Percentiles rank a stretch among this genome's conserved stretches.
Evolutionary conservation across 1,284 basidiomycete species (phyloP).

Genomic region (Ustilago trichophora): DNA sequence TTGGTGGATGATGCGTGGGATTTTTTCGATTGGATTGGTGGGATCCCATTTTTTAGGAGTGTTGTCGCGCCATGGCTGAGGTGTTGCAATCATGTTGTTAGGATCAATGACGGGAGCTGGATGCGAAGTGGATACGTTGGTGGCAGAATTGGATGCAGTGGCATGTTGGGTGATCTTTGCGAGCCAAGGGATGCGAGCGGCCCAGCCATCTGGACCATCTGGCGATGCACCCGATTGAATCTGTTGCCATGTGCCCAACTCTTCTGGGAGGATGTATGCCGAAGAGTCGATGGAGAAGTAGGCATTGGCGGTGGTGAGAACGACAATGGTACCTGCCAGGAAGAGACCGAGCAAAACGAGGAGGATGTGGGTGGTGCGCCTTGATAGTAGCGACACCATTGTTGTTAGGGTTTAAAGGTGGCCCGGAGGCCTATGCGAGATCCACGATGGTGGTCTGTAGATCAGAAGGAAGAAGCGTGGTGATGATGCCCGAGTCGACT

Average conservation of each 20-base stretch:
- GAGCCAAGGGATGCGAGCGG: constrained; percentile 47
- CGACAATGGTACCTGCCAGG: constrained; percentile 87
- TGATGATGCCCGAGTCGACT: no score
- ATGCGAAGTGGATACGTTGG: constrained; percentile 5
- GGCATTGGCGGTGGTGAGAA: constrained; percentile 87
- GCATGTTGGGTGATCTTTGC: constrained; percentile 30
- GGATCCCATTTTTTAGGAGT: constrained; percentile 35
- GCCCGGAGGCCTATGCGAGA: neutral
- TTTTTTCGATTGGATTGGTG: constrained; percentile 64
- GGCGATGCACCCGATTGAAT: constrained; percentile 50
- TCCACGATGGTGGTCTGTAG: neutral
- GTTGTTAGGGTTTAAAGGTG: neutral
- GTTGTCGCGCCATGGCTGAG: constrained; percentile 45
- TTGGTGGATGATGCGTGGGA: constrained; percentile 95
- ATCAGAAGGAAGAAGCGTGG: neutral
- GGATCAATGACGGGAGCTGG: constrained; percentile 10
- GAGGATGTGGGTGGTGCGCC: constrained; percentile 66
- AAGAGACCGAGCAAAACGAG: constrained; percentile 83
- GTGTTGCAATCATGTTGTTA: constrained; percentile 13
- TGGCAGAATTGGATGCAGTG: neutral
- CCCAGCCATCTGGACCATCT: constrained; percentile 48
- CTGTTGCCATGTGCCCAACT: constrained; percentile 62
- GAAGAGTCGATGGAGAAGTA: constrained; percentile 78
- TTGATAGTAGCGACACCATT: constrained; percentile 50
- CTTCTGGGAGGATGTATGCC: constrained; percentile 57